Evolutionary conservation across 1,284 basidiomycete species (phyloP).

Genomic region (Moniliophthora roreri): DNA sequence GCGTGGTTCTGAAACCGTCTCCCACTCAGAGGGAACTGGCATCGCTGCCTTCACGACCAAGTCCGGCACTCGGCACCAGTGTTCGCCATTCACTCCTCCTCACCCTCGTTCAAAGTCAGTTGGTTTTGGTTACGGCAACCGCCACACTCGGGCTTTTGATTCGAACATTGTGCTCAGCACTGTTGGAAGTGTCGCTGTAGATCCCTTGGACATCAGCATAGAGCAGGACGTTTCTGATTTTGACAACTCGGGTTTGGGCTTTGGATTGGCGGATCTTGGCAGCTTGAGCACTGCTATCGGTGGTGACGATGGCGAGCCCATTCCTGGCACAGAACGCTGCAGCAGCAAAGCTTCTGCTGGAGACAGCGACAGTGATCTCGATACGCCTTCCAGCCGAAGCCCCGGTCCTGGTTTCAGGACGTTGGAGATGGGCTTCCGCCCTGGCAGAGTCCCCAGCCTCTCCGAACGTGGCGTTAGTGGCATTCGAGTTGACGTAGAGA

Average conservation of each 20-base stretch:
- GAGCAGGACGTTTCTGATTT: constrained; percentile 58
- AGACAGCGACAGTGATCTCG: constrained; percentile 9
- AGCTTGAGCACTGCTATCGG: constrained; percentile 45
- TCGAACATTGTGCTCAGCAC: constrained; percentile 70
- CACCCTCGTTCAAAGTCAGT: constrained; percentile 38
- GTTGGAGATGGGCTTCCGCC: constrained; percentile 47
- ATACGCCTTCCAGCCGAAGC: constrained; percentile 27
- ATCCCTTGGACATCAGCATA: constrained; percentile 41
- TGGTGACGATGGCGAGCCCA: constrained; percentile 48
- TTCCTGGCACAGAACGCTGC: constrained; percentile 31
- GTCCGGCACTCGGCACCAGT: constrained; percentile 45
- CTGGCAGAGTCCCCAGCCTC: constrained; percentile 32
- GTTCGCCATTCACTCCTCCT: constrained; percentile 51
- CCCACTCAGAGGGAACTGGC: constrained; percentile 65
- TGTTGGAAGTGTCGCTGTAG: constrained; percentile 60
- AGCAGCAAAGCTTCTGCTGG: constrained; percentile 24
- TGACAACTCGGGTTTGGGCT: constrained; percentile 47
- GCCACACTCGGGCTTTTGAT: constrained; percentile 42
- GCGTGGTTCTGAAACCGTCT: constrained; percentile 71
- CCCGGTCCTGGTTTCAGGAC: constrained; percentile 55
- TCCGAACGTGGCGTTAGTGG: constrained; percentile 37
- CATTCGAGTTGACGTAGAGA: constrained; percentile 68
- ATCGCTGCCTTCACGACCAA: constrained; percentile 62
- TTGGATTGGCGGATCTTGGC: constrained; percentile 40
- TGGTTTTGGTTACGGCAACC: constrained; percentile 21